Conservation (phyloP, 768 basidiomycete genomes). For the Grammothele lineata region DNA sequence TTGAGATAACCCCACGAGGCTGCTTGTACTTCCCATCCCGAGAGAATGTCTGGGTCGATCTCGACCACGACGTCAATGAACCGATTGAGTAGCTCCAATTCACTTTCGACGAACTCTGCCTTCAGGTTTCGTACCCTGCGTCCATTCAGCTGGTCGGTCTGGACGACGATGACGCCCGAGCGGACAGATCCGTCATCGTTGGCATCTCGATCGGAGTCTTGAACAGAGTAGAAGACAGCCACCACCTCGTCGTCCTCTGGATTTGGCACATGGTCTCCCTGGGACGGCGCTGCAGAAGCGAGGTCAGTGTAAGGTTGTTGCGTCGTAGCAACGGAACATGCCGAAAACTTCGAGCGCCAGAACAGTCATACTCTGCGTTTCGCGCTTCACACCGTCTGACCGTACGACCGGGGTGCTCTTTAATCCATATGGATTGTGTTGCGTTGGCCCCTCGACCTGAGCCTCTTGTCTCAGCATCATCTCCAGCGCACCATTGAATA, state of each 20-base stretch:
- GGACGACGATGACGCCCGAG: constrained; percentile 53
- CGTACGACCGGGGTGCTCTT: constrained; percentile 49
- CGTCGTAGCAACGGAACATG: constrained; percentile 30
- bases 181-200: constrained; percentile 35
- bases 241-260: constrained; percentile 60
- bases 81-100: constrained; percentile 78
- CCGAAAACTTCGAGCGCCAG: constrained; percentile 86
- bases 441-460: constrained; percentile 75
- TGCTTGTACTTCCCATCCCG: constrained; percentile 89
- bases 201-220: constrained; percentile 36
- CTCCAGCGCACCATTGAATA: too few species aligned
- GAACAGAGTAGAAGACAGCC: constrained; percentile 73
- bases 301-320: neutral
- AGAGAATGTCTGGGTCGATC: constrained; percentile 87
- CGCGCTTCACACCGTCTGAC: constrained; percentile 41
- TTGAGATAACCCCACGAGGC: constrained; percentile 89
- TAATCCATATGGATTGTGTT: constrained; percentile 63
- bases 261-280: constrained; percentile 56
- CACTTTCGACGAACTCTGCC: constrained; percentile 55
- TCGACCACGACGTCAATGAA: constrained; percentile 69
- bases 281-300: constrained; percentile 49
- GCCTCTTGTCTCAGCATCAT: neutral
- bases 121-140: constrained; percentile 40
- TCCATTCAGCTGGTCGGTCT: constrained; percentile 33
- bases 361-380: constrained; percentile 71